These are phyloP conservation scores for Orbilia quercus DNA, from an alignment of 2,329 filamentous ascomycete genomes.

Conservation along the genomic window DNA sequence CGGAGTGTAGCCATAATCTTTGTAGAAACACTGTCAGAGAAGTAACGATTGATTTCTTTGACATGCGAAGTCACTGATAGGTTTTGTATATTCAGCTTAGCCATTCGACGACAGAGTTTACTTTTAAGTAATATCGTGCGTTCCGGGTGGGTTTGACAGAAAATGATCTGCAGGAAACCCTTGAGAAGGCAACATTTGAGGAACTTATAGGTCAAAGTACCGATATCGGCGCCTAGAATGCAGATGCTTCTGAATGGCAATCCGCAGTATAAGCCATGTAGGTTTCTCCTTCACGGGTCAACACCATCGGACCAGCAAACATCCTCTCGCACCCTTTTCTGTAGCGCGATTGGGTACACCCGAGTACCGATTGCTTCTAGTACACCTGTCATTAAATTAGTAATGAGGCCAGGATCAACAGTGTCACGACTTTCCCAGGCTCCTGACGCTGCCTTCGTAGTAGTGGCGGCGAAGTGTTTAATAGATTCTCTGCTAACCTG, in stretches of 20 bases:
- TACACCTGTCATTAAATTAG: constrained; percentile 71
- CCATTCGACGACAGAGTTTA: constrained; percentile 71
- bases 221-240: constrained; percentile 64
- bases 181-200: constrained; percentile 68
- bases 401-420: constrained; percentile 69
- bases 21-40: constrained; percentile 61
- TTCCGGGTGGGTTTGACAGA: constrained; percentile 62
- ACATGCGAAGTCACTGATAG: constrained; percentile 20
- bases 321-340: constrained; percentile 74
- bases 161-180: constrained; percentile 65
- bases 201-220: constrained; percentile 70
- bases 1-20: constrained; percentile 61
- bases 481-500: constrained; percentile 69
- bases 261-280: constrained; percentile 72
- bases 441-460: constrained; percentile 67
- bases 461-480: constrained; percentile 68
- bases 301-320: constrained; percentile 66
- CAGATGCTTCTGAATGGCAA: constrained; percentile 69
- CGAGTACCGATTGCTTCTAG: constrained; percentile 68
- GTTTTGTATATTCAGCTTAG: constrained; percentile 68
- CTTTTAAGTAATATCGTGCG: constrained; percentile 64
- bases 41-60: constrained; percentile 57
- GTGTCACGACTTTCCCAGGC: constrained; percentile 71
- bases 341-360: constrained; percentile 63
- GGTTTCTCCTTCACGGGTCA: constrained; percentile 73